Base-by-base conservation (phyloP, 306 rosid genomes). In the Hippophae tibetana region DNA sequence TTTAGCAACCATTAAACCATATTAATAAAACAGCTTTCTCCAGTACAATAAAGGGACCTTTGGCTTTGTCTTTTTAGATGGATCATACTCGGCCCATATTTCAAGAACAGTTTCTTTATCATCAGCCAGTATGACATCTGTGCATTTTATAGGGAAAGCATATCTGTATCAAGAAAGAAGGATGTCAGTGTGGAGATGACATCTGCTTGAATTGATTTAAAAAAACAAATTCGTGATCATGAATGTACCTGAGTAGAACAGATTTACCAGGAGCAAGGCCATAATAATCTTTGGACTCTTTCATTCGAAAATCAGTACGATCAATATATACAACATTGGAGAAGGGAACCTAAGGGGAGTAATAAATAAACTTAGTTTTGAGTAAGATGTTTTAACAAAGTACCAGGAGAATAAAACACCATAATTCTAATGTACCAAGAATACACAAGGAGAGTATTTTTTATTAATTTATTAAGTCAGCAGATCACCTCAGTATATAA, bases 221-320 rank as follows among this genome's bases (percentile, higher is more conserved):
- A 4, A 13, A 72, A 67, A 52, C 18, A 60, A 31, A 31, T 56
- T 61, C 53, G 60, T 8, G 53, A 3, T 58, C 26, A 57, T 26
- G 8, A 49, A 69, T 68, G 60, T 61, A 85, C 97, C 95, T 93
- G 74, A 93, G 92, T 27, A 88, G 80, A 68, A 74, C 99, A 60
- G 95, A 88, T 80, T 93, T 93, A 43, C 97, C 97, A 48, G 90
- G 97, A 58, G 99, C 99, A 76, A 93, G 97, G 62, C 99, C 99
- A 62, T 82, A 88, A 67, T 85, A 93, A 62, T 88, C 99, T 70
- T 88, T 93, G 9, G 99, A 88, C 74, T 93, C 99, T 73, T 93
- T 63, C 82, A 83, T 67, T 66, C 94, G 97, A 70, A 93, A 88
- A 64, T 93, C 99, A 38, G 95, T 80, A n/a, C 57, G 78, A 13